These are phyloP conservation scores for Neonothopanus nambi DNA, from an alignment of 1,284 basidiomycete species.

Conservation along the genomic window DNA sequence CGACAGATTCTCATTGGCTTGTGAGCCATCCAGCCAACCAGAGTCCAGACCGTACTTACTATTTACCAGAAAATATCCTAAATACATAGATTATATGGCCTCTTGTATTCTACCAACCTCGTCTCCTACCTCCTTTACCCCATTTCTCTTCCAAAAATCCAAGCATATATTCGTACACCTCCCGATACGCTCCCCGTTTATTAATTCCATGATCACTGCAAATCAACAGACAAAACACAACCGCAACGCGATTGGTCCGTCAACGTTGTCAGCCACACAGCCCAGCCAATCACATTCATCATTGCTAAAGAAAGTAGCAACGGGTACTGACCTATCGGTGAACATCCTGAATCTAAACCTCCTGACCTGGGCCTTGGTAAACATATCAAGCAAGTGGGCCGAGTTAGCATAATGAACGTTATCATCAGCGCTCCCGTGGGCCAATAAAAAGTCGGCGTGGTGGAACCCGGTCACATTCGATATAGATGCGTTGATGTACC, in stretches of 20 bases:
- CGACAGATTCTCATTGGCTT: conserved; percentile 8
- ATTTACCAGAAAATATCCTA: neutral
- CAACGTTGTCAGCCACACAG: conserved; percentile 12
- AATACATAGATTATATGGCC: neutral
- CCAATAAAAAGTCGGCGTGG: conserved; percentile 79
- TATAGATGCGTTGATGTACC: conserved; percentile 85
- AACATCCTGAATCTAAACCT: conserved; percentile 94
- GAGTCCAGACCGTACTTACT: conserved; percentile 7
- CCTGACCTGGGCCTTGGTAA: conserved; percentile 76
- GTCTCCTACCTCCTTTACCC: conserved; percentile 78
- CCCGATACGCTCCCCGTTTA: conserved; percentile 75
- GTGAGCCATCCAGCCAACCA: conserved; percentile 11
- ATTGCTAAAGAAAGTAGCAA: conserved; percentile 13
- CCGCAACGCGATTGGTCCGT: too few relatives aligned
- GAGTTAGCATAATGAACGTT: conserved; percentile 94
- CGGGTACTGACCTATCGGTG: conserved; percentile 76
- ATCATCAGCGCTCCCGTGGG: conserved; percentile 93
- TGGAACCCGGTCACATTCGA: conserved; percentile 84
- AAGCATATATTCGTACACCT: conserved; percentile 87
- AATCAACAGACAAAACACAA: too few relatives aligned
- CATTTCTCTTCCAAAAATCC: conserved; percentile 86
- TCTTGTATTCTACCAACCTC: conserved; percentile 44
- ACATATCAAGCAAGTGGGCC: conserved; percentile 88
- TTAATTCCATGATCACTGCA: conserved; percentile 77
- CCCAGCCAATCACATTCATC: conserved; percentile 15